phyloP scores from a whole-genome alignment of 2,329 filamentous ascomycete species.

The Dactylellina parvicollis region DNA sequence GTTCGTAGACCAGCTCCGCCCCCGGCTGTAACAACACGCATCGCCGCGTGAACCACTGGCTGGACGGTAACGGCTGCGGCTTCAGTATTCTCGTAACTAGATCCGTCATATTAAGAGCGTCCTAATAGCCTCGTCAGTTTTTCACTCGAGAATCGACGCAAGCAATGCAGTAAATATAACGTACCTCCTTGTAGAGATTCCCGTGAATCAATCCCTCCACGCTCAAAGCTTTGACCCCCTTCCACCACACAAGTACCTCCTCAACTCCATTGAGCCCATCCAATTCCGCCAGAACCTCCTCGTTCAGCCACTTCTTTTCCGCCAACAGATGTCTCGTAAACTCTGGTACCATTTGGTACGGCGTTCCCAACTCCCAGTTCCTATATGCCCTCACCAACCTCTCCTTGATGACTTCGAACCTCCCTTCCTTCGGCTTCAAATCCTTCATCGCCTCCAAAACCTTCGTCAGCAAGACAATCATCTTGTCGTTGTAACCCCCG shows the following conservation, averaged over 20 bases:
- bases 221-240: conserved; percentile 82
- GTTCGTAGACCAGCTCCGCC: conserved; percentile 84
- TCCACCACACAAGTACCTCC: conserved; percentile 66
- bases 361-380: conserved; percentile 88
- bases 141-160: neutral
- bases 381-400: conserved; percentile 77
- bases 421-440: conserved; percentile 82
- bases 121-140: conserved; percentile 61
- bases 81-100: conserved; percentile 81
- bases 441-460: conserved; percentile 85
- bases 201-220: conserved; percentile 90
- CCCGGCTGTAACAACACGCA: conserved; percentile 81
- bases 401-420: conserved; percentile 92
- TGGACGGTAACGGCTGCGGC: conserved; percentile 75
- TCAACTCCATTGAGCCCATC: conserved; percentile 74
- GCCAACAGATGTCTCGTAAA: conserved; percentile 82
- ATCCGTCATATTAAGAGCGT: conserved; percentile 84
- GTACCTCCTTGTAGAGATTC: conserved; percentile 83
- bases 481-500: conserved; percentile 95
- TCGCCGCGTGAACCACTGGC: conserved; percentile 81
- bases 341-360: conserved; percentile 86
- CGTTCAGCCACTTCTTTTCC: conserved; percentile 79
- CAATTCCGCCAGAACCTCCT: conserved; percentile 81
- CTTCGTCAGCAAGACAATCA: conserved; percentile 88
- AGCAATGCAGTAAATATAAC: neutral